A percentile compares a stretch with the other conserved stretches of the same genome.
phyloP scores from a whole-genome alignment of 306 rosid genomes.

The Phaseolus lunatus region DNA sequence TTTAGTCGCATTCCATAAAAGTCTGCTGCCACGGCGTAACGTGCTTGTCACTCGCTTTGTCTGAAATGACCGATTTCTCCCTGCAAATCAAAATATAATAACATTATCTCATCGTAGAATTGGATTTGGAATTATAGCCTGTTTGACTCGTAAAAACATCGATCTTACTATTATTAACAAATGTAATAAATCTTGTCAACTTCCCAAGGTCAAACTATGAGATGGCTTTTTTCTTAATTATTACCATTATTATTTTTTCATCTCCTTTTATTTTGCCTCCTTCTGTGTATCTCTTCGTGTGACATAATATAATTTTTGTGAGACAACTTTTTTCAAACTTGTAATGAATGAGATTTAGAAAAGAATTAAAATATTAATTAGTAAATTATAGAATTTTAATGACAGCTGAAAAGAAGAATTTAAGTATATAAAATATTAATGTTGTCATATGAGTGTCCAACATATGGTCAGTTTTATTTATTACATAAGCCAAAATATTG shows the following conservation, averaged over 20 bases:
- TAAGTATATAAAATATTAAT: too few relatives aligned
- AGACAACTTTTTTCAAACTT: too few relatives aligned
- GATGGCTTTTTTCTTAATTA: background rate
- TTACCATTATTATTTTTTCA: too few relatives aligned
- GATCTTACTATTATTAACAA: background rate
- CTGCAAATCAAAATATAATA: background rate
- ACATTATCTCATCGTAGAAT: background rate
- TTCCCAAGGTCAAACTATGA: background rate
- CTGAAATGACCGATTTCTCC: conserved; percentile 39
- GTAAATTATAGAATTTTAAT: too few relatives aligned
- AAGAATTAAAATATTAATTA: too few relatives aligned
- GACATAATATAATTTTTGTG: too few relatives aligned
- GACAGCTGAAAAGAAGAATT: too few relatives aligned
- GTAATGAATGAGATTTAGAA: too few relatives aligned
- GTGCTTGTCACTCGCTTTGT: conserved; percentile 29
- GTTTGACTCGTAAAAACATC: conserved; percentile 3
- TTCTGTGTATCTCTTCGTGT: too few relatives aligned
- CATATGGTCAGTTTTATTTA: too few relatives aligned
- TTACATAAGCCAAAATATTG: background rate
- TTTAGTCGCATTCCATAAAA: conserved; percentile 11
- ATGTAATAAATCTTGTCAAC: conserved; percentile 25
- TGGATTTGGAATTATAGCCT: background rate
- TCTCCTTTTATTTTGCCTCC: too few relatives aligned
- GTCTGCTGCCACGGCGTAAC: conserved; percentile 14
- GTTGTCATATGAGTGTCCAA: too few relatives aligned